Base-by-base conservation (phyloP, 2,329 filamentous ascomycete species). In the Camillea tinctor region DNA sequence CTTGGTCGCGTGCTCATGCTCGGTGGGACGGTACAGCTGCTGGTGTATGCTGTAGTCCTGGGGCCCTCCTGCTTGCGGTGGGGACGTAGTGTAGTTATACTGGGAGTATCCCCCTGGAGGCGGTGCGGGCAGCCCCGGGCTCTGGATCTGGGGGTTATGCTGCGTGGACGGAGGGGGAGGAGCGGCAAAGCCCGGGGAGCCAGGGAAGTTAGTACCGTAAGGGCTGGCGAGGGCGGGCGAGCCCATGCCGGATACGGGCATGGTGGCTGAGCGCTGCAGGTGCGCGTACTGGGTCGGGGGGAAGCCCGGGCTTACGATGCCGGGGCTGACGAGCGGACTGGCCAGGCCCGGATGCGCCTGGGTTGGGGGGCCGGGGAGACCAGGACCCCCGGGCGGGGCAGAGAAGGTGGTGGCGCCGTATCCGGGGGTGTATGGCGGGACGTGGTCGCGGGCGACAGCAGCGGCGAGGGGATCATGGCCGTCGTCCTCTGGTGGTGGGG, bases 1-100 rank as follows among this genome's bases (percentile, higher is more conserved):
- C 40, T 79, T 77, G n/a, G 63, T 58, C 30, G 65, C 64, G 44
- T 77, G 74, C 72, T 91, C 89, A 4, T 76, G 75, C 72, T 90
- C 87, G 4, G 85, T 88, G 1, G 90, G 90, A 57, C 85, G 76
- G 70, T 92, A 93, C 19, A 86, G 75, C 73, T 92, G 89, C 69
- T 86, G 82, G 68, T 93, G 90, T 50, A 92, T 75, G 7, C 75
- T 73, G 60, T 88, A 90, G 54, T 85, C 83, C 17, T 53, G 61
- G 2, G 48, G 50, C 13, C 60, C 57, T 50, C 60, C 58, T 9
- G 26, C 26, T 15, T 60, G 56, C 52, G 61, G 62, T 7, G 52
- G 55, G 21, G 60, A 21, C 44, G 50, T 62, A 13, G 36, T 64
- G 64, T 81, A 81, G 50, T 68, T 76, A 68, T 84, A 89, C 62